Base-by-base conservation (phyloP, 169 alveolate species). In the Plasmodium cynomolgi region DNA sequence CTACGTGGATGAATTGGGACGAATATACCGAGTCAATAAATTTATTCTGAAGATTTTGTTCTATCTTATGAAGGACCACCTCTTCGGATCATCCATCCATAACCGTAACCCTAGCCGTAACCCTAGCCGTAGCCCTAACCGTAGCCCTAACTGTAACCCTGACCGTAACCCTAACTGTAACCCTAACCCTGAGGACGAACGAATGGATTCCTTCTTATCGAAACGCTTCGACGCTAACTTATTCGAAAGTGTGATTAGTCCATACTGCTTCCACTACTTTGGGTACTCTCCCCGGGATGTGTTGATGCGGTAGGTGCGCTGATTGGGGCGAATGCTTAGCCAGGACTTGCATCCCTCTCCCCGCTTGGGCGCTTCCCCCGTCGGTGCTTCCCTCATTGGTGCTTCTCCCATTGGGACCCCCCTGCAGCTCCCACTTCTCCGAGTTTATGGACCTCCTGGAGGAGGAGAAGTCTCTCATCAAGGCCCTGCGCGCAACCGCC, bases 201-300 rank as follows among this genome's bases (percentile, higher is more conserved):
- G 73, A 34, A 26, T 86, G 20, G 29, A 58, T 44, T 33, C 34
- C 2, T 86, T 86, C 23, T 11, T 75, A 13, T 58, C 23, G 31
- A 86, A 77, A 50, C 37, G 71, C 68, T 29, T 74, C 47, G 86
- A 77, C 20, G 29, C 80, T 17, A 56, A 86, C 56, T 54, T 86
- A 11, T 77, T 79, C 77, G 74, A 86, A 74, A 47, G 62, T 77
- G 80, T 86, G 23, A 86, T 86, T 23, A 0, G 26, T 37, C 93
- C 93, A 1, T 86, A 86, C 62, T 86, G 84, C 54, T 17, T 56
- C 72, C 86, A 86, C 44, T 39, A 86, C 37, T 86, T 86, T 77
- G 84, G 84, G 20, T 86, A 54, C 34, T 29, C 86, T 23, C 86
- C 93, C n/a, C 56, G 29, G 31, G 68, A 75, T 37, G 73, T 86